Evolutionary conservation across 2,329 filamentous ascomycete species (phyloP).

Genomic region (Penicillium sp.): DNA sequence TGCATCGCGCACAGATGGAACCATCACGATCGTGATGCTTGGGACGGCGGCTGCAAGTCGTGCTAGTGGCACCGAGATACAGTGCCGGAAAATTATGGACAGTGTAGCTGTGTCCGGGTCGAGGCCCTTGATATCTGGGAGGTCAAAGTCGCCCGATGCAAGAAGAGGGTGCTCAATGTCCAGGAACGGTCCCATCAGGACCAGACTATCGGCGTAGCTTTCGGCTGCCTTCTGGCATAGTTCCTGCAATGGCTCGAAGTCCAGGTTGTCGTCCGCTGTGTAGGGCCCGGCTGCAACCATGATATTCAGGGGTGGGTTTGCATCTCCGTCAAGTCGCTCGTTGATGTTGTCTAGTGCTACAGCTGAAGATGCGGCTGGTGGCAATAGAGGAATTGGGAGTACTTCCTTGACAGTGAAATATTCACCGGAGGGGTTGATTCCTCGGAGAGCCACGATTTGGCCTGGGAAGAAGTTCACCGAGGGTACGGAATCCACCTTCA

Average conservation of each 20-base stretch:
- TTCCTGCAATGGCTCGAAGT: slow-evolving; percentile 80
- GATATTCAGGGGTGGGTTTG: slow-evolving; percentile 68
- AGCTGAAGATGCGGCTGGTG: slow-evolving; percentile 68
- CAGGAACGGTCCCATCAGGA: slow-evolving; percentile 84
- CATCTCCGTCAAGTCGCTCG: slow-evolving; percentile 63
- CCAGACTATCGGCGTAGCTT: slow-evolving; percentile 70
- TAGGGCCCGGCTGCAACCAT: slow-evolving; percentile 84
- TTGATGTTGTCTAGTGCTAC: slow-evolving; percentile 66
- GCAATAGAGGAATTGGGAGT: slow-evolving; percentile 70
- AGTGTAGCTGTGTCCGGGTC: slow-evolving; percentile 79
- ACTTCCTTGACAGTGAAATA: slow-evolving; percentile 79
- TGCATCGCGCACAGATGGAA: slow-evolving; percentile 79
- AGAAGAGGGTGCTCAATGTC: slow-evolving; percentile 88
- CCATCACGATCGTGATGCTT: slow-evolving; percentile 74
- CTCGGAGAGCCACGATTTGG: slow-evolving; percentile 83
- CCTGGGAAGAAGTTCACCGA: slow-evolving; percentile 88
- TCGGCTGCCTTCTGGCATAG: slow-evolving; percentile 76
- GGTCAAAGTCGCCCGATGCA: slow-evolving; percentile 73
- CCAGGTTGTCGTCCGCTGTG: slow-evolving; percentile 86
- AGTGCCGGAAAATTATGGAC: slow-evolving; percentile 75
- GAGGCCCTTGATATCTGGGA: slow-evolving; percentile 64
- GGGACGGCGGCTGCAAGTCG: slow-evolving; percentile 69
- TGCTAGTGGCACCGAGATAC: slow-evolving; percentile 72
- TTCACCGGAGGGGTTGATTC: slow-evolving; percentile 80
- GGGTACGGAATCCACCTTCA: slow-evolving; percentile 69